Evolutionary conservation across 257 asterid genomes (phyloP), one percentile per base, ranked within the genome.

Genomic region (Verbena officinalis): DNA sequence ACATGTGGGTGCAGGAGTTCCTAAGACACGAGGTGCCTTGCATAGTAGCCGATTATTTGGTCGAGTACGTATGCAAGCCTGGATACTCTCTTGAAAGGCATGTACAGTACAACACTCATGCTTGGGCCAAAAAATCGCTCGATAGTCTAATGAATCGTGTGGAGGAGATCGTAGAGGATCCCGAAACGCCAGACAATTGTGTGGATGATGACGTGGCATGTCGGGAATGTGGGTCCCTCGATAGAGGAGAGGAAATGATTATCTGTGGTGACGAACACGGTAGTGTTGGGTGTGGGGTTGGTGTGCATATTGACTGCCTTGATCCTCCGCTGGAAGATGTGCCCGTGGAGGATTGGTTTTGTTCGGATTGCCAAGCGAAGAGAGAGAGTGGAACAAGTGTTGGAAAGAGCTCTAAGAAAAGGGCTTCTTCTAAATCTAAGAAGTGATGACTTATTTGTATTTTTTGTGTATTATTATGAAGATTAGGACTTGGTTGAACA

Each of bases 41-140:
- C 33, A 73, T 93, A 27, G 71, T 54, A 31, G 89, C 96, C 3
- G 99, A 93, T 72, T 90, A 90, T 73, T 64, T 93, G 81, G 99
- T 93, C 1, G 99, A 88, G 49, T 86, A 87, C 21, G 95, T 93
- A n/a, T 90, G 97, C 80, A 93, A 90, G 81, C 96, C 95, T 0
- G 92, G 94, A 3, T 86, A 81, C 75, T 69, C 96, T 13, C 85
- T 88, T 1, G 96, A 86, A 44, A 83, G 62, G 65, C 96, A 93
- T 13, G 95, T 93, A n/a, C 95, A 81, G 42, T 90, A 87, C 78
- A 79, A 71, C 70, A 93, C 96, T 0, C 89, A 84, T 9, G 61
- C 83, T 24, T 90, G 92, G 97, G 97, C 95, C 2, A 78, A 84
- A 71, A 86, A 72, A 72, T 86, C 97, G 8, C 71, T 90, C 0